Conservation (phyloP, 331 rosid genomes). For the Quercus phellos region DNA sequence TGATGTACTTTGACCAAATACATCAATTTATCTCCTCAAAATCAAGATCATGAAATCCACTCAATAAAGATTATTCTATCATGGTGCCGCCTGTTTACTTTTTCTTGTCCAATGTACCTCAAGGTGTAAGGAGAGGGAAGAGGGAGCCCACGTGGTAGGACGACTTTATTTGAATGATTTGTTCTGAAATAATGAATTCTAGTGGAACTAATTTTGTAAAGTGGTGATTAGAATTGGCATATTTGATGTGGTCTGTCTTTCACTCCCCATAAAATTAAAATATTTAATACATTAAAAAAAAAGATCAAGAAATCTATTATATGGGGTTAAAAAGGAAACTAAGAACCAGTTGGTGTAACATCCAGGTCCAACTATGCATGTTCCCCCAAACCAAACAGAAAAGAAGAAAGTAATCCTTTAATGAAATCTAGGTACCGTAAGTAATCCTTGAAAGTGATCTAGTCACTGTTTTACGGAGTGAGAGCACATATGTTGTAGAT, state of each 20-base stretch:
- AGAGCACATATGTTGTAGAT: not conserved
- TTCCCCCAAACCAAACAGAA: not conserved
- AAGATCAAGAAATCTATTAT: too few species aligned
- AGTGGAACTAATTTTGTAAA: not conserved
- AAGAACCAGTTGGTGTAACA: not conserved
- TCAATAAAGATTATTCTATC: too few species aligned
- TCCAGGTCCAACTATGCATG: not conserved
- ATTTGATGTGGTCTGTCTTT: not conserved
- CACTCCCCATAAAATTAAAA: not conserved
- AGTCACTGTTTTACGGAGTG: not conserved
- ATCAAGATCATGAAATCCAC: too few species aligned
- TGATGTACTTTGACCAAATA: not conserved
- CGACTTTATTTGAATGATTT: too few species aligned
- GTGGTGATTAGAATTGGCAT: not conserved
- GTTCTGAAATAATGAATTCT: not conserved
- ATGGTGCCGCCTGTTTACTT: too few species aligned
- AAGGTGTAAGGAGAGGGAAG: too few species aligned
- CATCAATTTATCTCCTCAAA: too few species aligned
- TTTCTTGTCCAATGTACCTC: too few species aligned
- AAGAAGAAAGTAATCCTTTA: not conserved
- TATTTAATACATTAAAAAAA: too few species aligned
- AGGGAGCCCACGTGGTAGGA: too few species aligned
- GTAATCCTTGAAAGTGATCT: not conserved
- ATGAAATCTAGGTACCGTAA: not conserved
- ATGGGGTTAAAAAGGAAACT: too few species aligned